Evolutionary conservation across 2,329 filamentous ascomycete genomes (phyloP).

Genomic region (Paecilomyces fulvus): DNA sequence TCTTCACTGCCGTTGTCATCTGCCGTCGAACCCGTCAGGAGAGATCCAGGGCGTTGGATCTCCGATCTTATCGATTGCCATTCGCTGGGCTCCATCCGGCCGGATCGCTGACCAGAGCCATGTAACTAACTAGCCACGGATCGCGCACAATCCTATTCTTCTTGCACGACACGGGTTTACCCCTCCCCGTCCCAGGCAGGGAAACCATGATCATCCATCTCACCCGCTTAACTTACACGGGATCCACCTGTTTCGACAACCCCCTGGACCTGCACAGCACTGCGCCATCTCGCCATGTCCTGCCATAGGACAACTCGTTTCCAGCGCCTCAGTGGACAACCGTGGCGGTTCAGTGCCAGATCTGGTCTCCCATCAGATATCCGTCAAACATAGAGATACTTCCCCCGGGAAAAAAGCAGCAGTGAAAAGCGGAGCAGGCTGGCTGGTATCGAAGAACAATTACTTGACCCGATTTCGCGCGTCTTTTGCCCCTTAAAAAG

Average conservation of each 20-base stretch:
- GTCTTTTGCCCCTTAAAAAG: background rate
- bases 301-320: background rate
- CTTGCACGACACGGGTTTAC: constrained; percentile 1
- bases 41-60: constrained; percentile 1
- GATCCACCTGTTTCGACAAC: background rate
- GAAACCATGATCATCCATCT: background rate
- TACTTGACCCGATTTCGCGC: background rate
- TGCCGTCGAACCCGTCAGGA: background rate
- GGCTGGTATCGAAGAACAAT: background rate
- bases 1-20: background rate
- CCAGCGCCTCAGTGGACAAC: background rate
- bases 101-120: background rate
- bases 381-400: background rate
- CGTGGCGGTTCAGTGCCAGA: background rate
- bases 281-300: background rate
- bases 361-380: background rate
- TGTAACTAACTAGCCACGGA: background rate
- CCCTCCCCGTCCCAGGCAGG: background rate
- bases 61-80: constrained; percentile 1
- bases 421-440: background rate
- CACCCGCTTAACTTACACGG: background rate
- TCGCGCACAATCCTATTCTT: constrained; percentile 1
- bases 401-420: background rate
- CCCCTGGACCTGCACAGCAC: background rate
- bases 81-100: background rate